Evolutionary conservation across 2,329 filamentous ascomycete species (phyloP).

Genomic region (Colletotrichum limetticola): DNA sequence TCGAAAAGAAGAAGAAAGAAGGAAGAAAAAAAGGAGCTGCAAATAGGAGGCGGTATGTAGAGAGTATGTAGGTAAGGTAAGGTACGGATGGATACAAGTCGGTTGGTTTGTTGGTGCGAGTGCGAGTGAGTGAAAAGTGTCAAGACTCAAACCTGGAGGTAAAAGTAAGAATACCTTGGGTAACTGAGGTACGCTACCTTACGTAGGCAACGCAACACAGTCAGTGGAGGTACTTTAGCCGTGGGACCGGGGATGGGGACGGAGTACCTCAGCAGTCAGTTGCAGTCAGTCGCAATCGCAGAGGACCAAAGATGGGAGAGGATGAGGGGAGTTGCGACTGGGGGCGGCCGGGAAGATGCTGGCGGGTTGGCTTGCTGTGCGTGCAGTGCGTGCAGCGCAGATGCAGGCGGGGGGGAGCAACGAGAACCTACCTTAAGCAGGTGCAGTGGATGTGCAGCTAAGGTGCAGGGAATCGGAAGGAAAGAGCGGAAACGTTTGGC

Average conservation of each 20-base stretch:
- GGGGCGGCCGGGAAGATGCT: not conserved
- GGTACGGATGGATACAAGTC: constrained; percentile 7
- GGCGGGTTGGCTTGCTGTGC: not conserved
- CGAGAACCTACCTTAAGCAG: not conserved
- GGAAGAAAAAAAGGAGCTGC: not conserved
- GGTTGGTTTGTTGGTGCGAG: not conserved
- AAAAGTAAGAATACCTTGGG: too few species aligned
- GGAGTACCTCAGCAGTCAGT: not conserved
- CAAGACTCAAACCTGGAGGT: not conserved
- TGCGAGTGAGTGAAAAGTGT: constrained; percentile 19
- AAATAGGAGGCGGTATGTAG: not conserved
- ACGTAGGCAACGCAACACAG: too few species aligned
- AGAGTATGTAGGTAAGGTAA: not conserved
- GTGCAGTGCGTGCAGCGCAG: not conserved
- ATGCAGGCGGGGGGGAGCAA: not conserved
- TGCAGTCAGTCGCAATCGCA: not conserved
- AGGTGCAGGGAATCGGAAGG: not conserved
- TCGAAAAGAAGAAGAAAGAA: not conserved
- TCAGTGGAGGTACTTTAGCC: not conserved
- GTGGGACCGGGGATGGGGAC: not conserved
- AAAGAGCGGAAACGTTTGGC: not conserved
- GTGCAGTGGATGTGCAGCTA: not conserved
- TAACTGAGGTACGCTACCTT: too few species aligned
- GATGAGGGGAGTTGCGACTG: not conserved
- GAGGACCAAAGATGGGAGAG: not conserved